A percentile compares a stretch with the other conserved stretches of the same genome.
These are phyloP conservation scores for Poterioochromonas sp. DNA, from an alignment of 352 stramenopile genomes.

Conservation along the genomic window DNA sequence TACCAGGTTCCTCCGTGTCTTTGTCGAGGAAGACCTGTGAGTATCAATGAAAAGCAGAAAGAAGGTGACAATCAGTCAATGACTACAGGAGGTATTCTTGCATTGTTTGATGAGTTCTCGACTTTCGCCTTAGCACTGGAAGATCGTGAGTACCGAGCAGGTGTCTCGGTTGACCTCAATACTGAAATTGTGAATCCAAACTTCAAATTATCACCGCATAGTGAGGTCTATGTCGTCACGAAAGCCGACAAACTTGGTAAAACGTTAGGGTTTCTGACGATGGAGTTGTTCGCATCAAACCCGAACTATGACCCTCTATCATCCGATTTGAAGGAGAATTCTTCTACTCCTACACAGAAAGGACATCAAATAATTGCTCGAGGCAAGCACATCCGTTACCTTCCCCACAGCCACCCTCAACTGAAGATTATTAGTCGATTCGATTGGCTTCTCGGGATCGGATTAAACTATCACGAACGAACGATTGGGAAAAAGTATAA, in stretches of 20 bases:
- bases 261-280: background rate
- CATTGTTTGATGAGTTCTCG: slow-evolving; percentile 17
- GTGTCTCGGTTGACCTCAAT: background rate
- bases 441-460: too few species aligned
- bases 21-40: background rate
- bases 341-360: too few species aligned
- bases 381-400: slow-evolving; percentile 4
- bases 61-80: background rate
- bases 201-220: too few species aligned
- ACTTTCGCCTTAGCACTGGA: background rate
- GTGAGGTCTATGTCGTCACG: background rate
- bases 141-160: background rate
- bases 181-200: background rate
- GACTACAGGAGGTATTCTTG: background rate
- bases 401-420: too few species aligned
- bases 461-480: too few species aligned
- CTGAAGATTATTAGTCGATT: too few species aligned
- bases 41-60: too few species aligned
- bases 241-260: slow-evolving; percentile 1
- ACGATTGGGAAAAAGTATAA: too few species aligned
- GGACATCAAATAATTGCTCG: too few species aligned
- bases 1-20: background rate
- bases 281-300: too few species aligned
- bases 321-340: too few species aligned
- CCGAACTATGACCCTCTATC: too few species aligned